phyloP scores from a whole-genome alignment of 257 asterid species.

The Nicotiana sylvestris region DNA sequence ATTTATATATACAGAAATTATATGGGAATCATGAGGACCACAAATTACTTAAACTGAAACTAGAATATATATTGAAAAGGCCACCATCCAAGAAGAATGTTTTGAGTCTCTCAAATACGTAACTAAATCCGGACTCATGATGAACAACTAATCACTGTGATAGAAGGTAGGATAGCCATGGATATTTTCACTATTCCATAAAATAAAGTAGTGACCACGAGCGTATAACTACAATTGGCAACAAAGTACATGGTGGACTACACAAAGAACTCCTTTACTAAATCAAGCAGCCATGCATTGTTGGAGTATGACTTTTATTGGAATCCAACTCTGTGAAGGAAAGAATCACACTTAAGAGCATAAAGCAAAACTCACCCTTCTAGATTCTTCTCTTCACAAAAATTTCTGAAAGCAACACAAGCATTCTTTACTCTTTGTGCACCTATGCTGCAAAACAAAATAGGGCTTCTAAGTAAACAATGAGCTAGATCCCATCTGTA shows the following conservation, averaged over 20 bases:
- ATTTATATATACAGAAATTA: background rate
- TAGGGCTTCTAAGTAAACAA: background rate
- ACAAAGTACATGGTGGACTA: background rate
- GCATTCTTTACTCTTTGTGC: constrained; percentile 34
- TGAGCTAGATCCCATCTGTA: background rate
- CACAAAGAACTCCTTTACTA: background rate
- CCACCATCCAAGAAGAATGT: background rate
- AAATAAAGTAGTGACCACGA: background rate
- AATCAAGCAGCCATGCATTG: background rate
- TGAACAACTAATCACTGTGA: background rate
- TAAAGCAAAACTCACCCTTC: constrained; percentile 28
- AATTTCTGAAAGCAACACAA: constrained; percentile 17
- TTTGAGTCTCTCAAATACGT: background rate
- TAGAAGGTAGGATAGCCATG: background rate
- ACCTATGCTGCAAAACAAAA: constrained; percentile 24
- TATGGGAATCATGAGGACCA: background rate
- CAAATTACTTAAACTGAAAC: background rate
- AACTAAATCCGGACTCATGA: background rate
- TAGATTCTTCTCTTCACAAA: constrained; percentile 21
- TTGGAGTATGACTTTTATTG: background rate
- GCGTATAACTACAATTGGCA: background rate
- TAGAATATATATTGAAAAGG: background rate
- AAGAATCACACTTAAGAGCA: background rate
- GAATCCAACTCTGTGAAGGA: background rate
- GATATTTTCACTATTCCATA: background rate